A percentile compares a stretch with the other conserved stretches of the same genome.
These are phyloP conservation scores for Vigna nakashimae DNA, from an alignment of 306 rosid species.

Conservation along the genomic window DNA sequence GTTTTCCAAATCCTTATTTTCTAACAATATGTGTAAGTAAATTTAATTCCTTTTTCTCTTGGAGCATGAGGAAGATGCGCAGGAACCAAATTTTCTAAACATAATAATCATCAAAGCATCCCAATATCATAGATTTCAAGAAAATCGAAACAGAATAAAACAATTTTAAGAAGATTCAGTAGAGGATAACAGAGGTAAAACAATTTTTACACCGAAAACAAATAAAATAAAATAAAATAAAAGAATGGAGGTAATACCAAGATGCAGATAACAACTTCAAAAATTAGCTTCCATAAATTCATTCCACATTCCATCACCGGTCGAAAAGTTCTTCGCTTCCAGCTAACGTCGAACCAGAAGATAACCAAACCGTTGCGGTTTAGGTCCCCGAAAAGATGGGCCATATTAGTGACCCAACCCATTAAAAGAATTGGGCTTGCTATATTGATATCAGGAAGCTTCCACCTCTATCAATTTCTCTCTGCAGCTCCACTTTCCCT, in stretches of 20 bases:
- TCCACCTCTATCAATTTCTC: no score
- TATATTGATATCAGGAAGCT: no score
- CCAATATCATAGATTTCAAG: background rate
- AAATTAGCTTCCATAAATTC: background rate
- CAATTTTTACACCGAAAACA: background rate
- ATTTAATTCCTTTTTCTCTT: background rate
- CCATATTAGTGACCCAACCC: background rate
- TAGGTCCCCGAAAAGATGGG: background rate
- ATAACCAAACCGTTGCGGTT: background rate
- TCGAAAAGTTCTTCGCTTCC: background rate
- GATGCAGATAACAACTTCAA: slow-evolving; percentile 1
- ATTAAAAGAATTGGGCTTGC: no score
- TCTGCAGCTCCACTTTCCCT: no score
- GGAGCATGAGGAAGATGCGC: slow-evolving; percentile 13
- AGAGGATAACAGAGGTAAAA: no score
- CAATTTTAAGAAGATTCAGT: slow-evolving; percentile 12
- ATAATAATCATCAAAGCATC: background rate
- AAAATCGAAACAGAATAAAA: background rate
- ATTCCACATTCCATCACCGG: background rate
- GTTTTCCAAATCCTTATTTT: slow-evolving; percentile 8
- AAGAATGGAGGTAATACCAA: background rate
- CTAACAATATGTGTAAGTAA: background rate
- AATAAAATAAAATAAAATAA: background rate
- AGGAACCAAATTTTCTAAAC: background rate
- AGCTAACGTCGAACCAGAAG: background rate